Conservation (phyloP, 305 asterid genomes). For the Solanum aculeatissimum region DNA sequence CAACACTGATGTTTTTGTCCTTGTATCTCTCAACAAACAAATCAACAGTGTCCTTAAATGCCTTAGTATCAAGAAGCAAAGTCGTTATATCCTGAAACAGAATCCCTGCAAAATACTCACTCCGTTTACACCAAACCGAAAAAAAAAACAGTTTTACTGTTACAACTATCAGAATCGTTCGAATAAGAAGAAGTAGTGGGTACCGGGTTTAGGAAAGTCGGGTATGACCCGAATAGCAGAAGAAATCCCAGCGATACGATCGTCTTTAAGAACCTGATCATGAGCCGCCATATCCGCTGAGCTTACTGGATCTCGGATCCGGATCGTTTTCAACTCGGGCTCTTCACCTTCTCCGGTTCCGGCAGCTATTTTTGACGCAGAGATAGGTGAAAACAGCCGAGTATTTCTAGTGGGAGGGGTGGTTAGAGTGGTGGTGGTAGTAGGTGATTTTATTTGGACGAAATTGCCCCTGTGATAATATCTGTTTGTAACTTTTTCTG, state of each 20-base stretch:
- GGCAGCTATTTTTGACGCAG: neutral
- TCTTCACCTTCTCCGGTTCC: constrained; percentile 19
- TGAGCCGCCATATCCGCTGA: constrained; percentile 31
- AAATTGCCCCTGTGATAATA: constrained; percentile 11
- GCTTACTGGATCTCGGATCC: constrained; percentile 8
- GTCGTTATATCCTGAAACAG: constrained; percentile 90
- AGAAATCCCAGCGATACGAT: constrained; percentile 58
- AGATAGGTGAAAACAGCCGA: constrained; percentile 2
- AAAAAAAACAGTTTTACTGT: neutral
- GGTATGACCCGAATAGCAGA: constrained; percentile 76
- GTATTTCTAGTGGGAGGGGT: neutral
- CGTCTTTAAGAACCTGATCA: constrained; percentile 21
- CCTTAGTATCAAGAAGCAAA: constrained; percentile 65
- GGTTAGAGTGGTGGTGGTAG: constrained; percentile 9
- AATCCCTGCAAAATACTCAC: constrained; percentile 34
- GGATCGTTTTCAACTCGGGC: neutral
- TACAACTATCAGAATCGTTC: neutral
- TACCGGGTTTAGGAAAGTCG: constrained; percentile 88
- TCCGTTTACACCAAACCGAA: neutral
- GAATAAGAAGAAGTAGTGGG: neutral
- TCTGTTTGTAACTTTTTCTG: neutral
- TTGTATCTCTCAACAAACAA: constrained; percentile 82
- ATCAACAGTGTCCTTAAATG: constrained; percentile 84
- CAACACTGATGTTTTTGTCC: constrained; percentile 50
- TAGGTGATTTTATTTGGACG: constrained; percentile 23